Base-by-base conservation (phyloP, 2,329 filamentous ascomycete species). In the Arthrobotrys conoides region DNA sequence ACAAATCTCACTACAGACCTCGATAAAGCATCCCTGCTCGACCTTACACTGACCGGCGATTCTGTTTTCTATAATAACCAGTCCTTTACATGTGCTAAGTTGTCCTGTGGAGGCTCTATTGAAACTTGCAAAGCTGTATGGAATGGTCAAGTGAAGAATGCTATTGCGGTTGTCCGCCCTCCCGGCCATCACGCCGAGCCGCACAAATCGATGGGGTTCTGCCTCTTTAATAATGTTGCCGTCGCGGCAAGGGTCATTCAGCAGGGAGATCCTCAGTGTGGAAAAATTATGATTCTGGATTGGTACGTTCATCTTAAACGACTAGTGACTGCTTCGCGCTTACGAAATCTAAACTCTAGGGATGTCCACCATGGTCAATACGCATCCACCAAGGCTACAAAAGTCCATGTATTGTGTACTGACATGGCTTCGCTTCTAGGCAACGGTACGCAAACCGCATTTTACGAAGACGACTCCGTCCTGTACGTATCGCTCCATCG, bases 201-300 rank as follows among this genome's bases (percentile, higher is more conserved):
- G 73, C 89, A 96, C 82, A 87, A 90, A 41, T 89, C 95, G 0
- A 96, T 97, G 88, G 96, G 96, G 0, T 79, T 99, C 83, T 99
- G 96, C 84, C 89, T 98, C 76, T 98, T 98, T 86, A 97, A 99
- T 86, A 99, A 99, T 83, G 96, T 98, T 2, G 94, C 93, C 20
- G 92, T 99, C 75, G 95, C 94, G 0, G 91, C 94, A n/a, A 91
- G 90, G 76, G 92, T 94, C 12, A 97, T 94, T 83, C 94, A 97
- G 83, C 86, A 88, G 67, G 90, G 94, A 76, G 96, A 92, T 81
- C 92, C 92, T 0, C 89, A 95, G 2, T 97, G 95, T 83, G 90
- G 93, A 71, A 98, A 97, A 84, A 89, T 99, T 20, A 85, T 99
- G 70, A 96, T 99, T 81, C 87, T 99, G 6, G 96, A 99, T 83